Conservation (phyloP, 441 rosid species). For the Gossypium aridum region DNA sequence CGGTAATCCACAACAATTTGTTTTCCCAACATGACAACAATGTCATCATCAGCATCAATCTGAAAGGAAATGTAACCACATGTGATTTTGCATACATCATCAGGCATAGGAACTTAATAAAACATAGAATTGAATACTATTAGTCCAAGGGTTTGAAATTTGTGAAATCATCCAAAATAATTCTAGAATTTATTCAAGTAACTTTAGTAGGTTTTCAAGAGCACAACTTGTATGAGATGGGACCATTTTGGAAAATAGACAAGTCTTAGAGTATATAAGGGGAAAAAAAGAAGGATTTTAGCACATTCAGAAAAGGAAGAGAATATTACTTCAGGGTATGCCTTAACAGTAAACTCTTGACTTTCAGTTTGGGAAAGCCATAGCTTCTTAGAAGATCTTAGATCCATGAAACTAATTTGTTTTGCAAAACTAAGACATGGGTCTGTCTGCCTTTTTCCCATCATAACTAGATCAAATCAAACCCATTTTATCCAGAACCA, state of each 20-base stretch:
- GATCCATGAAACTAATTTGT: neutral
- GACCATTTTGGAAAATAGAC: neutral
- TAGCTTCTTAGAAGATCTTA: neutral
- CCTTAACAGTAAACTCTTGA: neutral
- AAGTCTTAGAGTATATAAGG: neutral
- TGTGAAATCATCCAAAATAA: neutral
- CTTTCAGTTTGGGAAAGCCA: neutral
- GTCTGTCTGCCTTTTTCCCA: neutral
- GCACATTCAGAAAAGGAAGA: neutral
- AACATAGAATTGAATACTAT: neutral
- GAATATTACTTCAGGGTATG: neutral
- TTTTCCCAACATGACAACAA: slow-evolving; percentile 61
- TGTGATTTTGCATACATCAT: neutral
- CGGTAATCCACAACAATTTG: slow-evolving; percentile 68
- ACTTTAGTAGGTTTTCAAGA: neutral
- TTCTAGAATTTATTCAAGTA: neutral
- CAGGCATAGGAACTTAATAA: neutral
- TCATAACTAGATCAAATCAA: slow-evolving; percentile 3
- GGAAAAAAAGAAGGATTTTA: neutral
- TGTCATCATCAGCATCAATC: slow-evolving; percentile 80
- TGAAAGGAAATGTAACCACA: slow-evolving; percentile 28
- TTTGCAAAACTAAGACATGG: neutral
- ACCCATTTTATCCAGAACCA: neutral
- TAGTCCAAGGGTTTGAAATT: neutral
- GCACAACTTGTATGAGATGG: neutral